A percentile compares a stretch with the other conserved stretches of the same genome.
Conservation (phyloP, 768 basidiomycete genomes). For the Pisolithus albus region DNA sequence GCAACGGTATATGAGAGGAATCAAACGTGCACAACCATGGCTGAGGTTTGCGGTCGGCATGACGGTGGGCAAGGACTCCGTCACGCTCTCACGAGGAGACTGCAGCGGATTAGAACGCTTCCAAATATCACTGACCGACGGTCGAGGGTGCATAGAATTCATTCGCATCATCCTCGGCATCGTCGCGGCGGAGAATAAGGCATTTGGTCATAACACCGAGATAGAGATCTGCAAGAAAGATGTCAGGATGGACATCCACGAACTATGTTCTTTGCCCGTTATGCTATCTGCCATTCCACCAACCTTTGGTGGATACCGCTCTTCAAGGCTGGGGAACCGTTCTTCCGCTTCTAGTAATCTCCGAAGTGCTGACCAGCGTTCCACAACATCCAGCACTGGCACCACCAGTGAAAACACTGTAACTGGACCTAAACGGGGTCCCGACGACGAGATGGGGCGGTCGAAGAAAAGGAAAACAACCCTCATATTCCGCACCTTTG, state of each 20-base stretch:
- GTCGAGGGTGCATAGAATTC: conserved; percentile 1
- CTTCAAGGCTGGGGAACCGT: background rate
- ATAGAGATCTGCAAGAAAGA: background rate
- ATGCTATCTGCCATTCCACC: background rate
- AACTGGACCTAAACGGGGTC: background rate
- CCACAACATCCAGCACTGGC: background rate
- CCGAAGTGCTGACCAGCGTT: background rate
- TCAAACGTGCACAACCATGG: conserved; percentile 2
- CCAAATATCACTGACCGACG: background rate
- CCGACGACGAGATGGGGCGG: background rate
- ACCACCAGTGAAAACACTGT: background rate
- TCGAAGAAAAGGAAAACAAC: background rate
- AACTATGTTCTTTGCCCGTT: no score
- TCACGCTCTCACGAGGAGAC: conserved; percentile 1
- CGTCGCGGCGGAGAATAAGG: background rate
- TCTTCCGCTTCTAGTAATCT: background rate
- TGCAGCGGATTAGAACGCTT: background rate
- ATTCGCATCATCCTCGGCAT: conserved; percentile 1
- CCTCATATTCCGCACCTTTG: background rate
- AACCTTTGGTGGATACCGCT: background rate
- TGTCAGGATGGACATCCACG: background rate
- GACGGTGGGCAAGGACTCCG: background rate
- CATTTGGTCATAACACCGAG: conserved; percentile 4
- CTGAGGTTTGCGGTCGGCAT: background rate
- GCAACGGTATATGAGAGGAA: conserved; percentile 4